Percentiles rank a stretch among this genome's conserved stretches.
Evolutionary conservation across 495 filamentous ascomycete species (phyloP).

Genomic region (Penicillium steckii): DNA sequence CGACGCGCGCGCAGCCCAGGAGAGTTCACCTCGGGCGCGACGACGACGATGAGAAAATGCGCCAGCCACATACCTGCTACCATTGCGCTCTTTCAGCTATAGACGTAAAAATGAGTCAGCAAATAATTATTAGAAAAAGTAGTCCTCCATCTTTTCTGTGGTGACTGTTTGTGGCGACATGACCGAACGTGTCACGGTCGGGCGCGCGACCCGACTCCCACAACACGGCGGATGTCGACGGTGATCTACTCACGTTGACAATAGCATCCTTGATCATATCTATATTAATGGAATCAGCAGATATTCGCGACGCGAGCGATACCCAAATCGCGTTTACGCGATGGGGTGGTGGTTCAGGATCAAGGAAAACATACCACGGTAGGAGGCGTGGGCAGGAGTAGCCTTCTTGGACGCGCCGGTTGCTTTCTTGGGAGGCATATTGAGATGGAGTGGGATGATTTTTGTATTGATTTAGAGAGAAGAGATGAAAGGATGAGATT

Average conservation of each 20-base stretch:
- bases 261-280: constrained; percentile 72
- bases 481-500: constrained; percentile 10
- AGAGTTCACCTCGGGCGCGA: neutral
- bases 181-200: constrained; percentile 45
- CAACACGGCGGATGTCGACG: constrained; percentile 30
- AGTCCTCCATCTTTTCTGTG: constrained; percentile 19
- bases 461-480: constrained; percentile 13
- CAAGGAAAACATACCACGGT: constrained; percentile 57
- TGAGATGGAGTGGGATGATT: constrained; percentile 20
- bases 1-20: constrained; percentile 1
- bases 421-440: constrained; percentile 56
- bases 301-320: constrained; percentile 42
- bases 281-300: constrained; percentile 51
- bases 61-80: constrained; percentile 54
- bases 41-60: constrained; percentile 14
- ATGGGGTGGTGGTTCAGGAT: constrained; percentile 42
- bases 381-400: constrained; percentile 53
- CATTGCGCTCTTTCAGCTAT: constrained; percentile 66
- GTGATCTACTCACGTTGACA: constrained; percentile 59
- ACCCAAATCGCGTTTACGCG: constrained; percentile 34
- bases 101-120: constrained; percentile 33
- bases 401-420: constrained; percentile 51
- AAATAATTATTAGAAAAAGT: constrained; percentile 16
- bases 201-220: constrained; percentile 38
- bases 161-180: constrained; percentile 23